Conservation (phyloP, 1,139 yeast species). For the Yamadazyma triangularis region DNA sequence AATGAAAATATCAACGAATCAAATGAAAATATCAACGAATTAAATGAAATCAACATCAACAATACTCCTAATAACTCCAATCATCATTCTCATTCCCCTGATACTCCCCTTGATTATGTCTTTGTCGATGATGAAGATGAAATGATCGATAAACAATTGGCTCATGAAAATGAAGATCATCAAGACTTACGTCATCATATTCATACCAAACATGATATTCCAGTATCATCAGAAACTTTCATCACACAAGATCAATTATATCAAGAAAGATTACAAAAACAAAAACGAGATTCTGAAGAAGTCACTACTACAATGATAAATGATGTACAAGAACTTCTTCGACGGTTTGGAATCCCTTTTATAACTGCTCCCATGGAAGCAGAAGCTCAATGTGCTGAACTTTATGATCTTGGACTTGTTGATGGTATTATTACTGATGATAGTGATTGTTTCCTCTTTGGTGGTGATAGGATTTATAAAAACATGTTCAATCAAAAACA, state of each 20-base stretch:
- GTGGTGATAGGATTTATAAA: conserved; percentile 79
- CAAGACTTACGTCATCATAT: conserved; percentile 54
- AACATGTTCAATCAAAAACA: conserved; percentile 94
- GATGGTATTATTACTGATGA: conserved; percentile 98
- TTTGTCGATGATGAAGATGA: conserved; percentile 79
- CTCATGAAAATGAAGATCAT: conserved; percentile 69
- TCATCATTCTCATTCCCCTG: too few species aligned
- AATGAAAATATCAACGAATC: conserved; percentile 3
- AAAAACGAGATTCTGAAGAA: conserved; percentile 84
- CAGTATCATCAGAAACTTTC: conserved; percentile 19
- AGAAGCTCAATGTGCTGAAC: conserved; percentile 93
- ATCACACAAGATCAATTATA: conserved; percentile 52
- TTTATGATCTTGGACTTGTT: conserved; percentile 61
- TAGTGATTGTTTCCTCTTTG: conserved; percentile 93
- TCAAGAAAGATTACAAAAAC: conserved; percentile 57
- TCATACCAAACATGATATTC: conserved; percentile 22
- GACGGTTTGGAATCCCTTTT: conserved; percentile 88
- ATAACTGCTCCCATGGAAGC: conserved; percentile 98
- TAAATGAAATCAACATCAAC: too few species aligned
- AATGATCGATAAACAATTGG: conserved; percentile 54
- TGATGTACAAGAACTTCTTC: conserved; percentile 84
- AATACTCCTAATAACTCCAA: too few species aligned
- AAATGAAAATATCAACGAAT: too few species aligned
- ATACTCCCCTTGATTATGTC: conserved; percentile 55
- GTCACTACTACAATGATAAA: conserved; percentile 82